Evolutionary conservation across 805 yeast genomes (phyloP).

Genomic region (Hemisphaericaspora nanyangensis): DNA sequence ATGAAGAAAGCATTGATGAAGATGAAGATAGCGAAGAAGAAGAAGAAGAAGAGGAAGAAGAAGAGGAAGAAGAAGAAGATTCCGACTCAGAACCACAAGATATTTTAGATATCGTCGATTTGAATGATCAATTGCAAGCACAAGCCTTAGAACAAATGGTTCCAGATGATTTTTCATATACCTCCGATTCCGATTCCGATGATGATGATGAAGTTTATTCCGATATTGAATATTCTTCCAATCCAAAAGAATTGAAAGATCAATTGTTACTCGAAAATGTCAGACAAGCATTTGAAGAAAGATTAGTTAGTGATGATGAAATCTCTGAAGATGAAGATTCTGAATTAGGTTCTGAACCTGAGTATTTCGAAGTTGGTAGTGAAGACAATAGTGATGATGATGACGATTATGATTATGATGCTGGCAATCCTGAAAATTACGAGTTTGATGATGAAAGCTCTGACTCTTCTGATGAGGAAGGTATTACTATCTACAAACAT

Average conservation of each 20-base stretch:
- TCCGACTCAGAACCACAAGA: constrained; percentile 23
- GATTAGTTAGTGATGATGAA: constrained; percentile 27
- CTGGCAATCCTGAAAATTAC: constrained; percentile 18
- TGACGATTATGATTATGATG: constrained; percentile 14
- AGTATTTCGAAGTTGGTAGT: constrained; percentile 27
- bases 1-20: no score
- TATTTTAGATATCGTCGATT: constrained; percentile 30
- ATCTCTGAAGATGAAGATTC: constrained; percentile 19
- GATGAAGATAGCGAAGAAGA: constrained; percentile 1
- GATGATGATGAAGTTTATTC: constrained; percentile 7
- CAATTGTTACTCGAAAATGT: constrained; percentile 34
- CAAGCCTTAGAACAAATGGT: constrained; percentile 24
- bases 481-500: constrained; percentile 40
- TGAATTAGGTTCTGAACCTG: constrained; percentile 25
- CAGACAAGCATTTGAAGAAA: constrained; percentile 33
- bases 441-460: constrained; percentile 20
- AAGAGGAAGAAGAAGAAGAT: constrained; percentile 13
- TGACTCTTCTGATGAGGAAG: constrained; percentile 31
- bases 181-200: constrained; percentile 1
- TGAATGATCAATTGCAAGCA: constrained; percentile 37
- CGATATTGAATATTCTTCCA: constrained; percentile 23
- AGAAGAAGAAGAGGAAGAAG: constrained; percentile 9
- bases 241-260: constrained; percentile 25
- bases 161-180: background rate
- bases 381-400: constrained; percentile 24